Evolutionary conservation across 2,329 filamentous ascomycete species (phyloP).

Genomic region (Ophiocordyceps camponoti-rufipedis): DNA sequence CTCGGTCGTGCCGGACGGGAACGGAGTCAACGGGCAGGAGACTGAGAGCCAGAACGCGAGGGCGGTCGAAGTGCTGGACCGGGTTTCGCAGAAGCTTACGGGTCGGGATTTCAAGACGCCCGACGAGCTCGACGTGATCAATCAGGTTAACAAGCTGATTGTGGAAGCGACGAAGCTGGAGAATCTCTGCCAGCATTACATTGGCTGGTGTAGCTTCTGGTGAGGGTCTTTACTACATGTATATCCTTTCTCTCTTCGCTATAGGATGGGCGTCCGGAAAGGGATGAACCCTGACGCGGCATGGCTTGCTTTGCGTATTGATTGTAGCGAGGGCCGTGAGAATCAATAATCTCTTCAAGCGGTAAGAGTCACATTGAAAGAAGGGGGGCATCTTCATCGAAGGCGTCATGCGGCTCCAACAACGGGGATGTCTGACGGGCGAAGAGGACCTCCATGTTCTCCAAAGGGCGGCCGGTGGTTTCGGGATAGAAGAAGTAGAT

Average conservation of each 20-base stretch:
- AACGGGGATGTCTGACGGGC: slow-evolving; percentile 2
- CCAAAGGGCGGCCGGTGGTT: slow-evolving; percentile 21
- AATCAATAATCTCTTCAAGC: no score
- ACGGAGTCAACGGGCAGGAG: slow-evolving; percentile 24
- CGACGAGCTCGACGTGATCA: slow-evolving; percentile 68
- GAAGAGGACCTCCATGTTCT: slow-evolving; percentile 27
- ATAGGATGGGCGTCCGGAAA: no score
- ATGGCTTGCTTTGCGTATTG: no score
- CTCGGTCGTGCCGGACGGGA: slow-evolving; percentile 20
- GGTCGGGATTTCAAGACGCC: slow-evolving; percentile 77
- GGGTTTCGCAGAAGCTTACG: slow-evolving; percentile 90
- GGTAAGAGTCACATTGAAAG: no score
- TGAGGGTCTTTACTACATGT: slow-evolving; percentile 19
- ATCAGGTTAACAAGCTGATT: slow-evolving; percentile 88
- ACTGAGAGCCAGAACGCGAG: slow-evolving; percentile 82
- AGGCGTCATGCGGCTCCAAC: no score
- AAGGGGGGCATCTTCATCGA: no score
- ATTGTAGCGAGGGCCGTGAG: no score
- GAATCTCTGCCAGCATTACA: slow-evolving; percentile 97
- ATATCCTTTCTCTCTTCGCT: no score
- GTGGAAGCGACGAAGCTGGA: slow-evolving; percentile 91
- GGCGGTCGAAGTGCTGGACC: slow-evolving; percentile 75
- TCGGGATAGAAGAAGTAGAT: slow-evolving; percentile 25
- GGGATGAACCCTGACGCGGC: no score
- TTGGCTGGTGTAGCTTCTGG: slow-evolving; percentile 99